Evolutionary conservation across 116 monocot species (phyloP).

Genomic region (Trichopus zeylanicus): DNA sequence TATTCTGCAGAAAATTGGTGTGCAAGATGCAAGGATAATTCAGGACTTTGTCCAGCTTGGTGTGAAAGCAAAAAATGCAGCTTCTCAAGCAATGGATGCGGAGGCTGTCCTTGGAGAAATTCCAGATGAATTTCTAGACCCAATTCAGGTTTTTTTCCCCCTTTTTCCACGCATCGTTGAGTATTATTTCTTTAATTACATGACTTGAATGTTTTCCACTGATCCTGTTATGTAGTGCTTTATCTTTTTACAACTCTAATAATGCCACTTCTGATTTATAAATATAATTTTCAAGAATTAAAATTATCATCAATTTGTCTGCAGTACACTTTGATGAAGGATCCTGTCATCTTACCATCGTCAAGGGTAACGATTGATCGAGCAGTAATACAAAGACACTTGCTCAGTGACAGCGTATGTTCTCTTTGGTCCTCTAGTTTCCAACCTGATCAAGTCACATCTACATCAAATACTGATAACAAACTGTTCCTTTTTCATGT

Average conservation of each 20-base stretch:
- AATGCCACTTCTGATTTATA: too few species aligned
- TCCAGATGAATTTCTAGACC: constrained; percentile 97
- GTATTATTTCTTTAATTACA: background rate
- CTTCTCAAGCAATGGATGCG: constrained; percentile 87
- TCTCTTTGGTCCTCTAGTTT: background rate
- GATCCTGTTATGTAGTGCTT: too few species aligned
- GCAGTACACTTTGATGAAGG: constrained; percentile 98
- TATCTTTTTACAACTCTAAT: too few species aligned
- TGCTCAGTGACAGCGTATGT: constrained; percentile 88
- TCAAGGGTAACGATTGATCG: constrained; percentile 82
- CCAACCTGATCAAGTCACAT: background rate
- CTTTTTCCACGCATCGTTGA: background rate
- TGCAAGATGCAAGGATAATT: constrained; percentile 57
- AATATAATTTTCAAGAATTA: background rate
- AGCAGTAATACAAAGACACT: constrained; percentile 86
- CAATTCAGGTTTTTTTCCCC: constrained; percentile 69
- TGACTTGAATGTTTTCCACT: too few species aligned
- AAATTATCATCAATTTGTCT: background rate
- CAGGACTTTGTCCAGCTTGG: constrained; percentile 82
- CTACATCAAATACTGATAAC: background rate
- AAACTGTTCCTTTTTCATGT: background rate
- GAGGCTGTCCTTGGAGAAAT: constrained; percentile 94
- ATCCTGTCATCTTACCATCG: constrained; percentile 94
- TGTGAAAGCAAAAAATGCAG: constrained; percentile 64
- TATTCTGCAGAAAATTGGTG: constrained; percentile 85